Percentiles rank a stretch among this genome's conserved stretches.
Evolutionary conservation across 177 flowering plant species (phyloP).

Genomic region (Vitis hybrid): DNA sequence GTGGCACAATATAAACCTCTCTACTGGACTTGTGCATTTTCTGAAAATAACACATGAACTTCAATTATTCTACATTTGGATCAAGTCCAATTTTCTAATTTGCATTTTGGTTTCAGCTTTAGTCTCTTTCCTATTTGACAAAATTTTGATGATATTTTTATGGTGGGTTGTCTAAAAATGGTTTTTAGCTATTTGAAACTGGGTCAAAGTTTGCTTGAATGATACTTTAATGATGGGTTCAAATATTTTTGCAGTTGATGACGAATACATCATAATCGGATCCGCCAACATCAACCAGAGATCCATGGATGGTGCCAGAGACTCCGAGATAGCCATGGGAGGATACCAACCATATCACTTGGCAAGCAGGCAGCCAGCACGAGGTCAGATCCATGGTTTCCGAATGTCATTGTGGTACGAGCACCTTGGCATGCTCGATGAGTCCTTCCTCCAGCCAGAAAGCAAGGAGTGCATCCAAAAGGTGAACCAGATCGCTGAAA

Average conservation of each 20-base stretch:
- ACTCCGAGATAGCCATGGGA: conserved; percentile 76
- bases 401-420: conserved; percentile 69
- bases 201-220: too few relatives aligned
- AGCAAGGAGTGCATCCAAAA: conserved; percentile 39
- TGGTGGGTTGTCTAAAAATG: too few relatives aligned
- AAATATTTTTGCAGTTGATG: conserved; percentile 56
- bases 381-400: conserved; percentile 69
- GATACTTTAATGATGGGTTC: not conserved
- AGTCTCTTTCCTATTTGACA: not conserved
- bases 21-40: too few relatives aligned
- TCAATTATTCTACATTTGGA: too few relatives aligned
- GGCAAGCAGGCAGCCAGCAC: conserved; percentile 39
- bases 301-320: conserved; percentile 76
- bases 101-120: not conserved
- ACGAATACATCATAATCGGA: conserved; percentile 66
- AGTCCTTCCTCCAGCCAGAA: conserved; percentile 41
- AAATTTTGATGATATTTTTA: not conserved
- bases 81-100: too few relatives aligned
- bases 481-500: conserved; percentile 58
- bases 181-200: not conserved
- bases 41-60: too few relatives aligned
- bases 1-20: not conserved
- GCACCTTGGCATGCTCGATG: conserved; percentile 53
- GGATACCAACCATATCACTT: conserved; percentile 59
- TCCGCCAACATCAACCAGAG: conserved; percentile 77